A percentile compares a stretch with the other conserved stretches of the same genome.
Evolutionary conservation across 768 basidiomycete species (phyloP).

Genomic region (Rhizopogon sp.): DNA sequence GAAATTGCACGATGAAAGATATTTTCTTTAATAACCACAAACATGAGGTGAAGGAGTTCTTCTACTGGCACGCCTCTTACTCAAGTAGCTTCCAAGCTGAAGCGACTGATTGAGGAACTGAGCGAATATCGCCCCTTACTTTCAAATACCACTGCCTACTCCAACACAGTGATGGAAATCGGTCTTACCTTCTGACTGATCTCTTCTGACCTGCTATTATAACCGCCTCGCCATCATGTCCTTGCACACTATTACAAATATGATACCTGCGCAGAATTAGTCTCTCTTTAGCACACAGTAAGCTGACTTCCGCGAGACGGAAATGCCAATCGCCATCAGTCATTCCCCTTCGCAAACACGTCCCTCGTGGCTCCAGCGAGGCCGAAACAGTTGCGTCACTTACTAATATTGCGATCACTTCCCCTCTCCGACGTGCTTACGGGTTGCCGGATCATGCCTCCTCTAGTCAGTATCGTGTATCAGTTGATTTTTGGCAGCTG

Average conservation of each 20-base stretch:
- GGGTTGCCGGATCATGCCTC: constrained; percentile 19
- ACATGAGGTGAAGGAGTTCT: not conserved
- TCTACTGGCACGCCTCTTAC: not conserved
- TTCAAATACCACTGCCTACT: not conserved
- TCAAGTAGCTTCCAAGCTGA: not conserved
- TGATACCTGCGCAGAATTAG: constrained; percentile 17
- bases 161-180: not conserved
- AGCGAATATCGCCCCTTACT: not conserved
- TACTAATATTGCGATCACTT: constrained; percentile 28
- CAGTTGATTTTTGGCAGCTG: constrained; percentile 5
- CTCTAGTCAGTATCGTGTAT: constrained; percentile 23
- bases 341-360: constrained; percentile 18
- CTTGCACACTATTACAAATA: constrained; percentile 24
- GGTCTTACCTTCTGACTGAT: not conserved
- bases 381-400: constrained; percentile 25
- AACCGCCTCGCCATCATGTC: constrained; percentile 13
- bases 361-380: constrained; percentile 26
- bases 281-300: constrained; percentile 12
- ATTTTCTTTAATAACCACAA: not conserved
- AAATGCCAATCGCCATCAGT: constrained; percentile 12
- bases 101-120: not conserved
- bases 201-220: not conserved
- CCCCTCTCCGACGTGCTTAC: constrained; percentile 17
- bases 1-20: not conserved
- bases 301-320: constrained; percentile 9